Base-by-base conservation (phyloP, 108 stramenopile species). In the Bacterosira constricta region DNA sequence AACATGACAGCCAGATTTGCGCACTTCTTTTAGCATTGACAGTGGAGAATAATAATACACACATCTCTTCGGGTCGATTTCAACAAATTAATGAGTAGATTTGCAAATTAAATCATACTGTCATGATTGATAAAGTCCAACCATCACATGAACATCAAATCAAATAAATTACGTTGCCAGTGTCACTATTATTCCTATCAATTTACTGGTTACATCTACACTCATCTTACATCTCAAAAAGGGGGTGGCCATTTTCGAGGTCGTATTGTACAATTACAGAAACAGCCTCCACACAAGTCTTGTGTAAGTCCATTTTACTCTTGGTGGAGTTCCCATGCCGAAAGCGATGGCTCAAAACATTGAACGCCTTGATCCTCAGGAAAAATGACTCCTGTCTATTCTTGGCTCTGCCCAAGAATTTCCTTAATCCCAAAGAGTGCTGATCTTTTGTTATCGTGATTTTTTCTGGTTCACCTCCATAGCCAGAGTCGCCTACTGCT, bases 341-440 rank as follows among this genome's bases (percentile, higher is more conserved):
- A 47, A 80, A 79, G 23, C 38, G 44, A 34, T 63, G 4, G n/a
- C 39, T 35, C 27, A 80, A 37, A 11, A 42, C 7, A 1, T 41
- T 15, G 56, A 84, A 84, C 0, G 20, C 11, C 21, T 80, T 80
- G 26, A 80, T 20, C 13, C 78, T 17, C 3, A 23, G 23, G 44
- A 72, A 67, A 29, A 84, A 44, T n/a, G 69, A 69, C 47, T 84
- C 79, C 18, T 84, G 79, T 0, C 69, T 49, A n/a, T 41, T 32
- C n/a, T 47, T 45, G 15, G 59, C 64, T n/a, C 79, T 1, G 0
- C 58, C 37, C 11, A 59, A 2, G 17, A 15, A 59, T 21, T 59
- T 59, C 8, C 39, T 59, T 18, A 59, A 45, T 44, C 44, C 37
- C 6, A 2, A 2, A 3, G 3, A 5, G 0, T 59, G 58, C 4